Evolutionary conservation across 441 rosid species (phyloP), one percentile per base, ranked within the genome.

Genomic region (Populus hybrid): DNA sequence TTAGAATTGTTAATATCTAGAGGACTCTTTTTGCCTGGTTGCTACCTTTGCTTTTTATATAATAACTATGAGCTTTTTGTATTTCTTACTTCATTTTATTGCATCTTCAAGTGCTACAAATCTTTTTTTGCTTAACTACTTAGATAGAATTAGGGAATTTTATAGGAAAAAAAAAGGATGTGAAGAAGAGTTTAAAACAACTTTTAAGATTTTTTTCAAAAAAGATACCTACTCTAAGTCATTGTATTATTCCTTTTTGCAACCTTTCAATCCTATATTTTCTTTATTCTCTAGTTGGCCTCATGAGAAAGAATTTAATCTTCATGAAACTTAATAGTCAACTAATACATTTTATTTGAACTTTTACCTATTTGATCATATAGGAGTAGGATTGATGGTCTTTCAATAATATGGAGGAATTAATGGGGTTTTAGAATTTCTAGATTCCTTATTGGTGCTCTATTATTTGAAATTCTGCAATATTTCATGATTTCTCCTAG

Each of bases 361-460:
- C 35, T 32, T 32, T 32, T 32, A 68, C 63, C 57, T 30, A 23
- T 75, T 66, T 77, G 74, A 82, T 70, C 85, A 93, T 94, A 93
- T 93, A 75, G 97, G 94, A 69, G 92, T 90, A 78, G 99, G 99
- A 78, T 61, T 95, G 42, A 93, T 93, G 98, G 84, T 91, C 75
- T 83, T 85, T 83, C 98, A 95, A 83, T 98, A 95, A 81, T 88
- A 86, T 61, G 96, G 96, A 57, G 99, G 98, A 84, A 93, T 93
- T 82, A 93, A 93, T 20, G 97, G 95, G 24, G 81, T 93, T 32
- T 32, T 32, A 32, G 35, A 32, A 32, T 32, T 32, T 32, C 35
- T 32, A 32, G 35, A 32, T 32, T 32, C 35, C 6, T 32, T 32
- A 32, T 5, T 32, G 35, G 35, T 32, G 35, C 35, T 32, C 35